Evolutionary conservation across 371 early-diverging fungal genomes (phyloP).

Genomic region (Rhizopus arrhizus): DNA sequence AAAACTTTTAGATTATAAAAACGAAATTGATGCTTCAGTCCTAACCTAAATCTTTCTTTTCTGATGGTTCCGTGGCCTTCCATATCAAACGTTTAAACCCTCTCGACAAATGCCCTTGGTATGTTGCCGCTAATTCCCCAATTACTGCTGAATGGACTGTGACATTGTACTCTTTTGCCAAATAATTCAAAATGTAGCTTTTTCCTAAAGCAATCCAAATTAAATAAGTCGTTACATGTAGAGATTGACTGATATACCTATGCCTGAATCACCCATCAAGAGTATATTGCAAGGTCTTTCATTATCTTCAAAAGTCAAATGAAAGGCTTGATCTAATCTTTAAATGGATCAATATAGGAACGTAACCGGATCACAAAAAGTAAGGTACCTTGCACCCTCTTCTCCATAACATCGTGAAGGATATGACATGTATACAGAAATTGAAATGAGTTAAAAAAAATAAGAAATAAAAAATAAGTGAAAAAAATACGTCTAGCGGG

Average conservation of each 20-base stretch:
- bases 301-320: slow-evolving; percentile 26
- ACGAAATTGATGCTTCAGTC: not conserved
- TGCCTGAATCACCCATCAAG: slow-evolving; percentile 46
- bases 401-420: slow-evolving; percentile 42
- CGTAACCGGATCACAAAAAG: not conserved
- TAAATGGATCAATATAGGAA: not conserved
- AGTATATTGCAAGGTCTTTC: slow-evolving; percentile 26
- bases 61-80: slow-evolving; percentile 19
- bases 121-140: slow-evolving; percentile 42
- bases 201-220: slow-evolving; percentile 34
- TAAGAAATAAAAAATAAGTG: slow-evolving; percentile 1
- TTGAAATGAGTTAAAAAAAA: not conserved
- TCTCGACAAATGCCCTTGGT: slow-evolving; percentile 42
- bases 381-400: slow-evolving; percentile 43
- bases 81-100: slow-evolving; percentile 38
- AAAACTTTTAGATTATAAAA: not conserved
- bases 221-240: not conserved
- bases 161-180: slow-evolving; percentile 29
- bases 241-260: slow-evolving; percentile 22
- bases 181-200: slow-evolving; percentile 25
- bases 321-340: slow-evolving; percentile 45
- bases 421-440: slow-evolving; percentile 11
- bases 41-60: not conserved
- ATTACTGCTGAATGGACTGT: slow-evolving; percentile 27
- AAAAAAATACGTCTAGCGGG: not conserved